phyloP scores from a whole-genome alignment of 192 early-diverging fungal species.

The Pilaira anomala region DNA sequence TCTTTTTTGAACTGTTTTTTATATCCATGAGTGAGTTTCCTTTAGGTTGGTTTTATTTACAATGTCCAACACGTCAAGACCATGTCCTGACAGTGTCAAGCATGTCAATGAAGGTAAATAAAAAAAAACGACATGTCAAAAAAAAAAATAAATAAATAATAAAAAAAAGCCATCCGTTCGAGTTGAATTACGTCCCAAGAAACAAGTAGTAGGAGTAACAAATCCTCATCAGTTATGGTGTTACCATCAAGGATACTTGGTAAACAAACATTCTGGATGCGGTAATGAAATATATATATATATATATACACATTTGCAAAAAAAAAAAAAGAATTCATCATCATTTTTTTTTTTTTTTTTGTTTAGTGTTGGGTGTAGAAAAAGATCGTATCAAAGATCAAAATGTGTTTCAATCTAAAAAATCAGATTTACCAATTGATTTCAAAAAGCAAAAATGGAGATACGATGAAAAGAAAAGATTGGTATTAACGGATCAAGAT shows the following conservation, averaged over 20 bases:
- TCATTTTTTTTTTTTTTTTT: background rate
- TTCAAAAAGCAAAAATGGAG: background rate
- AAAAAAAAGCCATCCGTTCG: background rate
- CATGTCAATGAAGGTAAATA: conserved; percentile 1
- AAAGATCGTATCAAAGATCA: background rate
- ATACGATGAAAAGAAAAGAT: background rate
- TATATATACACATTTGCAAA: background rate
- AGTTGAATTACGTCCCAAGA: conserved; percentile 2
- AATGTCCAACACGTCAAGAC: conserved; percentile 3
- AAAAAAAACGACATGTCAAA: background rate
- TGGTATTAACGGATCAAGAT: conserved; percentile 4
- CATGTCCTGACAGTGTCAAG: conserved; percentile 14
- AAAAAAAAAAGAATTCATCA: background rate
- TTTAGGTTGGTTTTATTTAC: conserved; percentile 13
- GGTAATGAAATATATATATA: conserved; percentile 7
- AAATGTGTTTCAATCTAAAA: background rate
- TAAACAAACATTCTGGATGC: conserved; percentile 15
- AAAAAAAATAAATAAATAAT: background rate
- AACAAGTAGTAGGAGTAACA: too few species aligned
- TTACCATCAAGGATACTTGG: conserved; percentile 9
- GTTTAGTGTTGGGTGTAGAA: background rate
- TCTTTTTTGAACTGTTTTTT: background rate
- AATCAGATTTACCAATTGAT: background rate
- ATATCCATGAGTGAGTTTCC: conserved; percentile 10
- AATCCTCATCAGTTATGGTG: conserved; percentile 9